These are phyloP conservation scores for Magnusiomyces tetraspermus DNA, from an alignment of 1,139 yeast species.

Conservation along the genomic window DNA sequence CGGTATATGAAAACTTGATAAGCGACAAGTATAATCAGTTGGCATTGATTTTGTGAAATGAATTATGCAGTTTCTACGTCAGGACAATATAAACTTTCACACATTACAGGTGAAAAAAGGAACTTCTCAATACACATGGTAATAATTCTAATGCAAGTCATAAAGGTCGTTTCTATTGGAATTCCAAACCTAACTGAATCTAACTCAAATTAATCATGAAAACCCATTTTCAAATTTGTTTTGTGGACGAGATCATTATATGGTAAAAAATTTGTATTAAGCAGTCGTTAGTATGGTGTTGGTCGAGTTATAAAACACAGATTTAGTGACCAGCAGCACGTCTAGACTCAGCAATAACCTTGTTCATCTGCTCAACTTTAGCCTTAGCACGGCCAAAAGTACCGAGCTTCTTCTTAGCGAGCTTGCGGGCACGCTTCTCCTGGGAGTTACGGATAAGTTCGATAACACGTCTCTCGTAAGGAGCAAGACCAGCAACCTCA, in stretches of 20 bases:
- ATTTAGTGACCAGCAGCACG: slow-evolving; percentile 38
- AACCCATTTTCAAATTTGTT: not conserved
- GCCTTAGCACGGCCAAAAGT: slow-evolving; percentile 99
- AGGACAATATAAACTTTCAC: no score
- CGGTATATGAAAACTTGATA: no score
- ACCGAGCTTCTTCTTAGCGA: slow-evolving; percentile 99
- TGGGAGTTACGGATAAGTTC: slow-evolving; percentile 99
- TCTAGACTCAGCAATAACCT: slow-evolving; percentile 96
- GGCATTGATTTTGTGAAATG: no score
- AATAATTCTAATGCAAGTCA: no score
- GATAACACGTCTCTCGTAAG: slow-evolving; percentile 99
- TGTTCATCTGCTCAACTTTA: slow-evolving; percentile 98
- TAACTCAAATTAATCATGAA: no score
- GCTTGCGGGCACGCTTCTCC: slow-evolving; percentile 99
- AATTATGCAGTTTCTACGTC: no score
- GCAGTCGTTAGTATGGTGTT: not conserved
- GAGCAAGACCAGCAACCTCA: slow-evolving; percentile 98
- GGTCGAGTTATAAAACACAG: not conserved
- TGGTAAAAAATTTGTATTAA: slow-evolving; percentile 5
- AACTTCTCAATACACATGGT: no score
- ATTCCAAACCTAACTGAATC: no score
- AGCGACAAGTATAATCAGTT: no score
- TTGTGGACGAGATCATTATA: slow-evolving; percentile 3
- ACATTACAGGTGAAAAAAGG: no score
- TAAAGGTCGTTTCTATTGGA: no score